Evolutionary conservation across 805 yeast species (phyloP), one percentile per base, ranked within the genome.

Genomic region (Blastobotrys terrestris): DNA sequence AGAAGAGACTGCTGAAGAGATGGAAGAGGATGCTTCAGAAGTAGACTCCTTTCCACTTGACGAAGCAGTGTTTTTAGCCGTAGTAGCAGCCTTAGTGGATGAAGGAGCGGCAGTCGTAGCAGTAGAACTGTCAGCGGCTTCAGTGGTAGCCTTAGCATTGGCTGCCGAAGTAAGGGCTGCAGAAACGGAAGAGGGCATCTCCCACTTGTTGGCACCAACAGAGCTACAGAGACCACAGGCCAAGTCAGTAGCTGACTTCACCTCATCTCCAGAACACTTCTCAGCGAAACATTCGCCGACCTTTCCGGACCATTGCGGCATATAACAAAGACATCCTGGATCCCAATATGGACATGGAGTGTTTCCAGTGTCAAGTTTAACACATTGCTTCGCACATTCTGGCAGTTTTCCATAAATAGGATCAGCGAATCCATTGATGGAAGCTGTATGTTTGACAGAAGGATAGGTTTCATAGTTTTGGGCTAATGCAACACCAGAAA

Each of bases 291-390:
- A 75, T 40, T 67, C 67, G 20, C 70, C 79, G 8, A 75, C 78
- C 50, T 58, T 53, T 4, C 76, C 76, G 39, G 72, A 67, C 74
- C 75, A 75, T 55, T 69, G 73, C 14, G 77, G 74, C 76, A 75
- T 73, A 31, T 74, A 75, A 60, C 79, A 75, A 48, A 75, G 67
- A 55, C 79, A 75, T 6, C 79, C 79, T 26, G 78, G 73, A 58
- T 75, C 79, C 78, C 78, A 75, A 62, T 75, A 74, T 46, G 80
- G 80, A 57, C 80, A 76, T 31, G 78, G 78, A 4, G 78, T 74
- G 50, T 66, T 71, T 20, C 65, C 63, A 11, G 72, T 67, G 22
- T 66, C 60, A 18, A 43, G 48, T 26, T 31, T 43, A 11, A 58
- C 58, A 49, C 61, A 55, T 14, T 51, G 64, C 76, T 74, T 19